Conservation (phyloP, 768 basidiomycete species). For the Podaxis sp. region DNA sequence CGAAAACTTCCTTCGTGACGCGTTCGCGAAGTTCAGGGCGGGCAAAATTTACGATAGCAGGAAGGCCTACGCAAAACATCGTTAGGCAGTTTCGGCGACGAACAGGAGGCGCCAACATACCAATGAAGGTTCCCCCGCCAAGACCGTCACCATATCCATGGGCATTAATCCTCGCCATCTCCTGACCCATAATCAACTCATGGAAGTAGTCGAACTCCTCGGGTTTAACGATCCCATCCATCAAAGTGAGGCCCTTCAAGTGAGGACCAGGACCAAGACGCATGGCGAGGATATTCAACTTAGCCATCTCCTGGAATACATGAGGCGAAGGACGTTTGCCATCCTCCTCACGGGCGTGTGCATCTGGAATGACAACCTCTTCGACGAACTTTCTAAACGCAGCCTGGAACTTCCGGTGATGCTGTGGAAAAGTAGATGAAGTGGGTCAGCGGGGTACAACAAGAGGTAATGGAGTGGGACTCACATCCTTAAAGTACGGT, state of each 20-base stretch:
- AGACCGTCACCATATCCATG: constrained; percentile 80
- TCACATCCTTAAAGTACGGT: constrained; percentile 75
- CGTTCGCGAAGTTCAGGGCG: constrained; percentile 59
- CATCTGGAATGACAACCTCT: constrained; percentile 58
- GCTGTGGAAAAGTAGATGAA: constrained; percentile 29
- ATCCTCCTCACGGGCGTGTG: constrained; percentile 67
- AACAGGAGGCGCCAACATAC: constrained; percentile 17
- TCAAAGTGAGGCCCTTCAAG: constrained; percentile 70
- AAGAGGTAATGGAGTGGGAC: constrained; percentile 31
- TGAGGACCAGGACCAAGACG: constrained; percentile 86
- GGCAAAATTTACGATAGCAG: constrained; percentile 80
- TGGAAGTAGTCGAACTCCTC: constrained; percentile 88
- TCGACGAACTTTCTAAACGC: constrained; percentile 72
- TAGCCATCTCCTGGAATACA: constrained; percentile 71
- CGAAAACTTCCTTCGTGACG: constrained; percentile 56
- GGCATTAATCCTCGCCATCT: constrained; percentile 66
- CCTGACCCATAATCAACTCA: constrained; percentile 72
- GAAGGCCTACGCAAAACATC: constrained; percentile 46
- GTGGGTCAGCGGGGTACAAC: constrained; percentile 22
- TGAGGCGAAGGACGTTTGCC: constrained; percentile 74
- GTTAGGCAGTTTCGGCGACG: background rate
- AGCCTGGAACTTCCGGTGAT: constrained; percentile 56
- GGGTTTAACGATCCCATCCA: constrained; percentile 73
- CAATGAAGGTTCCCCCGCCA: constrained; percentile 44
- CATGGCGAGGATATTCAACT: constrained; percentile 56